Percentiles rank a stretch among this genome's conserved stretches.
These are phyloP conservation scores for Neopestalotiopsis sp. DNA, from an alignment of 2,329 filamentous ascomycete genomes.

Conservation along the genomic window DNA sequence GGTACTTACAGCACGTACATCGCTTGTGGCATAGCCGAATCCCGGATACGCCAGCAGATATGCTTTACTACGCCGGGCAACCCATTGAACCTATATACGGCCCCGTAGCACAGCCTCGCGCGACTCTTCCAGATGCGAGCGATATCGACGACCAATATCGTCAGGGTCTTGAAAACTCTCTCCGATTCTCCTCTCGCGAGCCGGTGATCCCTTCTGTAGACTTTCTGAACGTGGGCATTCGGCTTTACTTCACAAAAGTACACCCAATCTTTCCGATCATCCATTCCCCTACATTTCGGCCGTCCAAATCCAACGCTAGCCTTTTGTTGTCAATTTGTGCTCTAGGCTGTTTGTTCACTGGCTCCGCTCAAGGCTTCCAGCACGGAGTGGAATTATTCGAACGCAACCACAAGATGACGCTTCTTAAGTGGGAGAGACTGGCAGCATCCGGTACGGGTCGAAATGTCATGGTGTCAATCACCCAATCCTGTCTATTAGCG, in stretches of 20 bases:
- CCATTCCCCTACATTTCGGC: not conserved
- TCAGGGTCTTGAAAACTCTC: not conserved
- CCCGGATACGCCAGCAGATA: not conserved
- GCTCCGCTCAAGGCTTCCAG: not conserved
- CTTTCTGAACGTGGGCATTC: not conserved
- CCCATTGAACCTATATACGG: not conserved
- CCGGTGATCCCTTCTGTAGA: not conserved
- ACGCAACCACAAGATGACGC: not conserved
- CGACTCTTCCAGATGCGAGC: not conserved
- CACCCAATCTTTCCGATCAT: slow-evolving; percentile 4
- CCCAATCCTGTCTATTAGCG: not conserved
- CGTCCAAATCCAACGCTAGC: not conserved
- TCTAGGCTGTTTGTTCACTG: not conserved
- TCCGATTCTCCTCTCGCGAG: not conserved
- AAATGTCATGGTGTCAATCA: not conserved
- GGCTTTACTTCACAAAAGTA: not conserved
- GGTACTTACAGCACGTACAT: not conserved
- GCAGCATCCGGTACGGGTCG: not conserved
- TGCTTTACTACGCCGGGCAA: not conserved
- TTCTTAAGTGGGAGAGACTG: slow-evolving; percentile 5
- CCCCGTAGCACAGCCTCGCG: not conserved
- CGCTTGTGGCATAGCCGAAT: slow-evolving; percentile 2
- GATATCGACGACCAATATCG: not conserved
- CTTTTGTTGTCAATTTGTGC: not conserved
- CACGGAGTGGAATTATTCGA: slow-evolving; percentile 5